Conservation (phyloP, 1,284 basidiomycete species). For the Trametes hirsuta region DNA sequence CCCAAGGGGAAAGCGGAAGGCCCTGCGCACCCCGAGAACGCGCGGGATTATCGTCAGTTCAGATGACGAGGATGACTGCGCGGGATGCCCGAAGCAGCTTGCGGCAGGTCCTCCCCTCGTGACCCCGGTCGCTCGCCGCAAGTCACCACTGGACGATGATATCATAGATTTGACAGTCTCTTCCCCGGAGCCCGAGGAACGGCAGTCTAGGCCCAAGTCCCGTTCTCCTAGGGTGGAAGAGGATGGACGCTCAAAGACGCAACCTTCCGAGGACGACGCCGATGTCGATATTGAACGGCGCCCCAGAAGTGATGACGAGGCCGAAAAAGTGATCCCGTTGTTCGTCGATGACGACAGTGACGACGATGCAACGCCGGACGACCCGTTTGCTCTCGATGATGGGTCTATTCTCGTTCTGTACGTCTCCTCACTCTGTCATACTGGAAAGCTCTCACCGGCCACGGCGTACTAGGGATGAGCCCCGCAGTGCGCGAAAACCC, state of each 20-base stretch:
- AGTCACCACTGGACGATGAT: slow-evolving; percentile 10
- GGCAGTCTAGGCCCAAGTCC: background rate
- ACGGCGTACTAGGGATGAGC: slow-evolving; percentile 44
- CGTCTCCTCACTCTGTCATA: slow-evolving; percentile 25
- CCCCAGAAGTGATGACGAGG: background rate
- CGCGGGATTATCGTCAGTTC: slow-evolving; percentile 6
- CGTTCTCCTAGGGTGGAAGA: background rate
- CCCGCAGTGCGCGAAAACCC: slow-evolving; percentile 49
- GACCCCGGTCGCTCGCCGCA: background rate
- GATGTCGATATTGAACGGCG: background rate
- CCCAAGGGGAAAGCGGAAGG: background rate
- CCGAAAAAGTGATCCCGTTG: slow-evolving; percentile 15
- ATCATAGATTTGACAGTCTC: slow-evolving; percentile 28
- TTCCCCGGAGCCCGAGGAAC: slow-evolving; percentile 16
- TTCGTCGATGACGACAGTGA: slow-evolving; percentile 27
- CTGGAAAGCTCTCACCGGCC: background rate
- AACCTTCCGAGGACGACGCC: background rate
- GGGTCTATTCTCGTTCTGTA: slow-evolving; percentile 52
- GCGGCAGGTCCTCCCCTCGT: background rate
- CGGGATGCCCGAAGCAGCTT: background rate
- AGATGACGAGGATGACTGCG: background rate
- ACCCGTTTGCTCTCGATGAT: slow-evolving; percentile 30
- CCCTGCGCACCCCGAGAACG: background rate
- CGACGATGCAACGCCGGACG: slow-evolving; percentile 13
- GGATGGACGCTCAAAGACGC: background rate